Evolutionary conservation across 225 moss, liverwort and hornwort species (phyloP).

Genomic region (Thuidium tamariscinum): DNA sequence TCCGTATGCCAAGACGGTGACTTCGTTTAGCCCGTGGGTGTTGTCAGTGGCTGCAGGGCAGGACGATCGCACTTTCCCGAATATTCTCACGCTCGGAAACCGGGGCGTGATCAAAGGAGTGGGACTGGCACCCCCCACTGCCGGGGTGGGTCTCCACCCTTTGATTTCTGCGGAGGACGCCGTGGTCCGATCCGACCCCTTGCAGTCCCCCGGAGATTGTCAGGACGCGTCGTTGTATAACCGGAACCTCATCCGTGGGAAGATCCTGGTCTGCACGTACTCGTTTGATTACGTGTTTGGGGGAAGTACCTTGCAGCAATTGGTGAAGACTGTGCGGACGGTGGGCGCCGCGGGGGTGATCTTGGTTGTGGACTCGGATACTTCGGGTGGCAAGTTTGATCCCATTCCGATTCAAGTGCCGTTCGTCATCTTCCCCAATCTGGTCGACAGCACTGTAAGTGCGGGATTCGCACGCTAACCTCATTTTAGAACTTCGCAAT

Average conservation of each 20-base stretch:
- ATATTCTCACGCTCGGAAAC: slow-evolving; percentile 7
- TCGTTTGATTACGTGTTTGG: slow-evolving; percentile 61
- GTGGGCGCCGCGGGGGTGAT: slow-evolving; percentile 57
- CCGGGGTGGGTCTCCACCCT: slow-evolving; percentile 2
- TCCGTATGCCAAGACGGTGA: slow-evolving; percentile 27
- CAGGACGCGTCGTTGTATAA: slow-evolving; percentile 55
- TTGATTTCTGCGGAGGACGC: slow-evolving; percentile 18
- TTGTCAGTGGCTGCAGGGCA: slow-evolving; percentile 29
- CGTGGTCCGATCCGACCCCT: slow-evolving; percentile 4
- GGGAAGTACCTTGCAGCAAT: slow-evolving; percentile 43
- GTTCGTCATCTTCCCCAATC: slow-evolving; percentile 4
- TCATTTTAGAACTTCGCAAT: neutral
- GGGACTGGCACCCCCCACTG: slow-evolving; percentile 19
- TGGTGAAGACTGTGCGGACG: slow-evolving; percentile 27
- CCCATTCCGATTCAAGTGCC: slow-evolving; percentile 39
- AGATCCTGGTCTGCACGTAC: slow-evolving; percentile 71
- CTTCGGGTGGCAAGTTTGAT: slow-evolving; percentile 52
- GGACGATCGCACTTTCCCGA: slow-evolving; percentile 33
- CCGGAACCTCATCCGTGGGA: slow-evolving; percentile 26
- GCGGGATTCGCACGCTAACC: neutral
- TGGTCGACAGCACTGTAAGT: slow-evolving; percentile 2
- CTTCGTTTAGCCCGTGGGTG: slow-evolving; percentile 40
- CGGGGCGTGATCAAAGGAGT: slow-evolving; percentile 1
- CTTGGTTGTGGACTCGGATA: slow-evolving; percentile 66
- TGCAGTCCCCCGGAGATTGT: slow-evolving; percentile 25